Base-by-base conservation (phyloP, 2,329 filamentous ascomycete genomes). In the Penicillium italicum region DNA sequence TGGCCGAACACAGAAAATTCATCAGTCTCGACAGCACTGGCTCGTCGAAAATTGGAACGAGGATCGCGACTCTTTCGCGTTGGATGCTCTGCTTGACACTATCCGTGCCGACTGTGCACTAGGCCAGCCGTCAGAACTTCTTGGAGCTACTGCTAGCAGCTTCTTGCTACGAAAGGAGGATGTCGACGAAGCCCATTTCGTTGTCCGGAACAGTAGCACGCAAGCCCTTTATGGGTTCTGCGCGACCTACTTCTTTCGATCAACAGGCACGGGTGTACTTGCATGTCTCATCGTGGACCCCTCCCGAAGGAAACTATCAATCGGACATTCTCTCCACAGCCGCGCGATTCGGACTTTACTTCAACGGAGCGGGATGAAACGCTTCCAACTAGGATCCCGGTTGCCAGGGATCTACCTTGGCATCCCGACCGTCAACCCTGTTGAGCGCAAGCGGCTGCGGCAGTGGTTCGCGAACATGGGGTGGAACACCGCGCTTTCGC, bases 11-110 rank as follows among this genome's bases (percentile, higher is more conserved):
- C 89, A 91, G 68, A 96, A 94, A 72, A 82, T 90, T 0, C 84
- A 90, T 56, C 93, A 95, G 65, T 91, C 91, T n/a, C 85, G 90
- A 57, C 91, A 96, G 67, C 90, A 95, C 65, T 97, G 93, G 93
- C 84, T 97, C 1, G 92, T 97, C 0, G 93, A 97, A 68, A 85
- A 84, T 43, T 97, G 91, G 76, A 89, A 92, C 65, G 85, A 87
- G 56, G 85, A 90, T 37, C 82, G 92, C 53, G 93, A 97, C 68
- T 79, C 82, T 2, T 77, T 82, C 45, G 89, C 86, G 0, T 78
- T 97, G 6, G 85, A 93, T 56, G 85, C 84, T n/a, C 79, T 97
- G 9, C 80, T 96, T 45, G 83, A 83, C 53, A 80, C 84, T 4
- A 80, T 93, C 3, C 84, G 88, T 43, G 86, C 89, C 56, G 83